These are phyloP conservation scores for Blepharisma stoltei DNA, from an alignment of 73 alveolate genomes.

Conservation along the genomic window DNA sequence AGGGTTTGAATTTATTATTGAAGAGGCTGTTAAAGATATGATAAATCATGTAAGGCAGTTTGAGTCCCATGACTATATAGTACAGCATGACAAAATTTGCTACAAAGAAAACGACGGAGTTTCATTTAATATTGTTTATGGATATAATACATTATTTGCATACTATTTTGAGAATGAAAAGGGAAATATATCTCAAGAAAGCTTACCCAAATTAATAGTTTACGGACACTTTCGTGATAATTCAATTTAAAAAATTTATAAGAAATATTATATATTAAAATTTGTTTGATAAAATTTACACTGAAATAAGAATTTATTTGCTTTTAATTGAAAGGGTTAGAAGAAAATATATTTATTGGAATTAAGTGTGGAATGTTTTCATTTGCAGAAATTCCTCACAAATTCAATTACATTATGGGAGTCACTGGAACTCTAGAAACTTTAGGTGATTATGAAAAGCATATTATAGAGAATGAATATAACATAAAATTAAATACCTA, in stretches of 20 bases:
- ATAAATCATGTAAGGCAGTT: too few species aligned
- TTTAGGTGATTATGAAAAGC: slow-evolving; percentile 26
- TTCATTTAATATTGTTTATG: slow-evolving; percentile 11
- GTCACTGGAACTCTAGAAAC: slow-evolving; percentile 48
- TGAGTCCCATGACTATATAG: too few species aligned
- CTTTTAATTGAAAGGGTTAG: too few species aligned
- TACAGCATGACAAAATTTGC: too few species aligned
- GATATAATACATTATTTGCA: slow-evolving; percentile 52
- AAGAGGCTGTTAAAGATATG: too few species aligned
- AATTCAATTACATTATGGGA: slow-evolving; percentile 39
- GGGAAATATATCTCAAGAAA: slow-evolving; percentile 33
- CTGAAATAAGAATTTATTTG: too few species aligned
- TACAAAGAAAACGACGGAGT: background rate
- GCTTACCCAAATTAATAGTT: too few species aligned
- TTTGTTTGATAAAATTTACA: too few species aligned
- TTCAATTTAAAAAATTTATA: too few species aligned
- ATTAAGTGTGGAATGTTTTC: slow-evolving; percentile 48
- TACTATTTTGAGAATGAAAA: slow-evolving; percentile 29
- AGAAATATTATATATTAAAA: too few species aligned
- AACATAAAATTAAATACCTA: slow-evolving; percentile 28
- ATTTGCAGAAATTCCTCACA: slow-evolving; percentile 47
- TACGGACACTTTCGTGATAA: too few species aligned
- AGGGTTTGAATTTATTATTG: too few species aligned
- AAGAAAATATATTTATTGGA: slow-evolving; percentile 36
- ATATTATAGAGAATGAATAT: slow-evolving; percentile 32